phyloP scores from a whole-genome alignment of 1,284 basidiomycete species.

The Austroboletus niveus region DNA sequence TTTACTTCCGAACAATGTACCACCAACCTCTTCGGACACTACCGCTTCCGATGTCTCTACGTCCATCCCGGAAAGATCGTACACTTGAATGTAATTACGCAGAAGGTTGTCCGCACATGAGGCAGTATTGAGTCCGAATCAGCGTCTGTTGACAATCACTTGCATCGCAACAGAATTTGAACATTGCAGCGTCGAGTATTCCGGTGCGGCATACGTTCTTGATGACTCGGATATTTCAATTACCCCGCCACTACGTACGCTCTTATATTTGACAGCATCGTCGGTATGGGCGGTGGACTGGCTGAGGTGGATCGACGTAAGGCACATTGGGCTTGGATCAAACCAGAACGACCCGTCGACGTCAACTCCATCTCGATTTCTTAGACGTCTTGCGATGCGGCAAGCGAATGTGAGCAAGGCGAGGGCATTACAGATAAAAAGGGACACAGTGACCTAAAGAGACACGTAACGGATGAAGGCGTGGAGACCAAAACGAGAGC shows the following conservation, averaged over 20 bases:
- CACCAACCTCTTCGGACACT: too few relatives aligned
- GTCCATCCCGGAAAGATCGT: too few relatives aligned
- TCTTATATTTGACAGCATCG: not conserved
- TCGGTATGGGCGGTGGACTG: not conserved
- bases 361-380: constrained; percentile 4
- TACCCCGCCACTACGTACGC: too few relatives aligned
- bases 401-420: constrained; percentile 10
- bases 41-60: too few relatives aligned
- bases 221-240: not conserved
- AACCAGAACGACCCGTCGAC: not conserved
- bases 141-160: too few relatives aligned
- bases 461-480: not conserved
- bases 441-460: constrained; percentile 6
- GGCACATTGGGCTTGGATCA: not conserved
- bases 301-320: not conserved
- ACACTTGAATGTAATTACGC: too few relatives aligned
- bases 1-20: too few relatives aligned
- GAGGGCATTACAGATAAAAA: constrained; percentile 12
- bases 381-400: constrained; percentile 1
- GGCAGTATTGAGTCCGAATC: too few relatives aligned
- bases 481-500: not conserved
- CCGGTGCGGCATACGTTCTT: too few relatives aligned
- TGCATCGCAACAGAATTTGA: too few relatives aligned
- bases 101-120: too few relatives aligned
- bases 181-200: not conserved